Evolutionary conservation across 176 grass and related monocot species (phyloP).

Genomic region (Musa acuminata): DNA sequence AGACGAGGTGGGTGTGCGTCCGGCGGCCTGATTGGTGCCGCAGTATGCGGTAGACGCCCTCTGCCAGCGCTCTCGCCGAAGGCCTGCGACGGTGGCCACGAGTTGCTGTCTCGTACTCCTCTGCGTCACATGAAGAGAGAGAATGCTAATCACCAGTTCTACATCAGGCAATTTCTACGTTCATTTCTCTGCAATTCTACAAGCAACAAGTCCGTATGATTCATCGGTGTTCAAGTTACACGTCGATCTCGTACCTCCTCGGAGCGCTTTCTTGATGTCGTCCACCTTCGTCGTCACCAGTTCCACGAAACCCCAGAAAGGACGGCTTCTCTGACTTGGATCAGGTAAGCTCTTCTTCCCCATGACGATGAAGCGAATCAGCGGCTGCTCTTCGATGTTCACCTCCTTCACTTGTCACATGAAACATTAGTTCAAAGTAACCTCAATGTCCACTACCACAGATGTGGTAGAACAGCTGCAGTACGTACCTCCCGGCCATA

Average conservation of each 20-base stretch:
- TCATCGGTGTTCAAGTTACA: neutral
- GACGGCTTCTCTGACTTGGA: conserved; percentile 42
- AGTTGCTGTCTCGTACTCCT: conserved; percentile 56
- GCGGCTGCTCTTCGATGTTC: conserved; percentile 42
- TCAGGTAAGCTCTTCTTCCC: conserved; percentile 76
- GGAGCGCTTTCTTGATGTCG: conserved; percentile 51
- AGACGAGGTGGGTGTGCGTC: conserved; percentile 67
- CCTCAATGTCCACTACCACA: no score
- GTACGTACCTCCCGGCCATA: conserved; percentile 46
- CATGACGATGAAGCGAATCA: conserved; percentile 63
- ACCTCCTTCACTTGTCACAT: conserved; percentile 35
- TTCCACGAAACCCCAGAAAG: conserved; percentile 70
- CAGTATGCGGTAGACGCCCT: conserved; percentile 75
- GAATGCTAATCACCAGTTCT: neutral
- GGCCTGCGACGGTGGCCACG: conserved; percentile 36
- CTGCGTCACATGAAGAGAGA: conserved; percentile 9
- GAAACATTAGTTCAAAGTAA: no score
- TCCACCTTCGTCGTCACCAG: conserved; percentile 56
- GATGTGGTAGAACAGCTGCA: no score
- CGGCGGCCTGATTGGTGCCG: conserved; percentile 33
- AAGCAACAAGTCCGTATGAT: neutral
- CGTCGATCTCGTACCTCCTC: conserved; percentile 23
- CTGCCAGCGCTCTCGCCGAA: conserved; percentile 50
- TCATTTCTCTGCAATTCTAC: neutral
- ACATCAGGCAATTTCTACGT: no score